These are phyloP conservation scores for Lactarius hatsudake DNA, from an alignment of 768 basidiomycete species.

Conservation along the genomic window DNA sequence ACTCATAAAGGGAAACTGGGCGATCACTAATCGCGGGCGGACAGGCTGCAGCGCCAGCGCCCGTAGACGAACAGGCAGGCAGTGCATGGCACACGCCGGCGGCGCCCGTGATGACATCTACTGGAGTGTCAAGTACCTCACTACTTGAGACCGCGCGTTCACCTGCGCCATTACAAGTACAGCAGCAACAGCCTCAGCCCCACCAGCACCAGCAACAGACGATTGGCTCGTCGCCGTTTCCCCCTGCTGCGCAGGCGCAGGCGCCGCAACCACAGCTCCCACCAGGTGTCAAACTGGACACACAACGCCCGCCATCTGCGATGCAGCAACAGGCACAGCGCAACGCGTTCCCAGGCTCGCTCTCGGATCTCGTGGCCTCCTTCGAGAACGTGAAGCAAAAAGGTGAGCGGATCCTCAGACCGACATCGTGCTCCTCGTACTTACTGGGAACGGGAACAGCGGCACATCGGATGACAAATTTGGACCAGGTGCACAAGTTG, in stretches of 20 bases:
- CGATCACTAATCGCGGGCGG: slow-evolving; percentile 2
- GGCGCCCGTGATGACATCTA: neutral
- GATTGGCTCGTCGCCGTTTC: slow-evolving; percentile 17
- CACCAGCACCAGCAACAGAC: slow-evolving; percentile 35
- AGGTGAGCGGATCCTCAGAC: slow-evolving; percentile 46
- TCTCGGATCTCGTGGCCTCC: slow-evolving; percentile 90
- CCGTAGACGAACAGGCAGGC: slow-evolving; percentile 16
- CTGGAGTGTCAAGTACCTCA: slow-evolving; percentile 17
- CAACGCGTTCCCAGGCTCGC: slow-evolving; percentile 68
- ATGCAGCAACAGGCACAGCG: slow-evolving; percentile 33
- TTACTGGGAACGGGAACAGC: slow-evolving; percentile 38
- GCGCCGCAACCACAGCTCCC: slow-evolving; percentile 27
- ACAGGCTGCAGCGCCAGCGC: slow-evolving; percentile 7
- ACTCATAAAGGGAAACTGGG: neutral
- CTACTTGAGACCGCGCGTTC: slow-evolving; percentile 39
- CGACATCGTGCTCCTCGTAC: neutral
- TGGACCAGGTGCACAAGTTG: slow-evolving; percentile 89
- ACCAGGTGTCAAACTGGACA: slow-evolving; percentile 27
- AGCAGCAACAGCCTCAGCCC: slow-evolving; percentile 41
- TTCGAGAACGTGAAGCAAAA: slow-evolving; percentile 98
- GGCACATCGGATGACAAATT: slow-evolving; percentile 80
- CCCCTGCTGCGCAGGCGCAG: slow-evolving; percentile 4
- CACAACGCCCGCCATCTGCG: slow-evolving; percentile 25
- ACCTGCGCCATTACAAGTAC: slow-evolving; percentile 49
- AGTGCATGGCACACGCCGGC: slow-evolving; percentile 22